A percentile compares a stretch with the other conserved stretches of the same genome.
Evolutionary conservation across 2,329 filamentous ascomycete species (phyloP).

Genomic region (Aspergillus caelatus): DNA sequence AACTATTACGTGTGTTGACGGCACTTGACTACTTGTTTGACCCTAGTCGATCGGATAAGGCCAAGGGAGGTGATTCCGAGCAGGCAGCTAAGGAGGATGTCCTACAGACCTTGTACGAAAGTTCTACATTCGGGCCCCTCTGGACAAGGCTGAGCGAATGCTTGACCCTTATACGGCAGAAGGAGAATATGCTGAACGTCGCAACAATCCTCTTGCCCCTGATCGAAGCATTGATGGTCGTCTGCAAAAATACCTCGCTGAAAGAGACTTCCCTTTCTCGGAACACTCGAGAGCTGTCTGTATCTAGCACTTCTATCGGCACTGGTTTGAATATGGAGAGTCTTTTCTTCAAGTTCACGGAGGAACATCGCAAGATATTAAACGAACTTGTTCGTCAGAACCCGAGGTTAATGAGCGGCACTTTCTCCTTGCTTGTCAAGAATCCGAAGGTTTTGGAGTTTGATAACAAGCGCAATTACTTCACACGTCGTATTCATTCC

Average conservation of each 20-base stretch:
- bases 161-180: conserved; percentile 81
- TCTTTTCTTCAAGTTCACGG: conserved; percentile 95
- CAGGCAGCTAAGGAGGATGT: conserved; percentile 77
- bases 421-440: conserved; percentile 92
- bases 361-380: conserved; percentile 94
- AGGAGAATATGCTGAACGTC: conserved; percentile 95
- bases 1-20: conserved; percentile 86
- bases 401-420: conserved; percentile 97
- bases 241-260: conserved; percentile 94
- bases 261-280: conserved; percentile 63
- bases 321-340: conserved; percentile 72
- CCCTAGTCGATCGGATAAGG: conserved; percentile 65
- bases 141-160: conserved; percentile 93
- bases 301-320: conserved; percentile 78
- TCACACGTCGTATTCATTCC: conserved; percentile 87
- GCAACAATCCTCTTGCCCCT: conserved; percentile 92
- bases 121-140: conserved; percentile 82
- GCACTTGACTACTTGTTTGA: conserved; percentile 96
- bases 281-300: conserved; percentile 66
- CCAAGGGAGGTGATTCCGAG: conserved; percentile 56
- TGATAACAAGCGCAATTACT: conserved; percentile 99
- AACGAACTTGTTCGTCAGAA: conserved; percentile 97
- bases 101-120: conserved; percentile 85
- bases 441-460: conserved; percentile 99
- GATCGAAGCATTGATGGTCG: conserved; percentile 97